phyloP scores from a whole-genome alignment of 2,329 filamentous ascomycete genomes.

The Colletotrichum echinochloae region DNA sequence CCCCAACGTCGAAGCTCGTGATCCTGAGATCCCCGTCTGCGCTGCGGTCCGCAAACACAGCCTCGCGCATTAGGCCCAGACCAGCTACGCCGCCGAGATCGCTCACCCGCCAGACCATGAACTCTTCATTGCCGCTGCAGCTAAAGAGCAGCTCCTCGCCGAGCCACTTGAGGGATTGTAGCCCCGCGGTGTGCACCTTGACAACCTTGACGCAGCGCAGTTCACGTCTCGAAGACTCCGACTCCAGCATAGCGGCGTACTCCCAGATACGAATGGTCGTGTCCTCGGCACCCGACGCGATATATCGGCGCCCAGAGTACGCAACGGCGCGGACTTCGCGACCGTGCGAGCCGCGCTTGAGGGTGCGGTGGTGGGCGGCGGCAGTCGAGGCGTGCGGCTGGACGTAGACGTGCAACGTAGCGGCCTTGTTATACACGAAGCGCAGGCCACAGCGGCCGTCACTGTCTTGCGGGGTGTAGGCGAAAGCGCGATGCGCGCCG shows the following conservation, averaged over 20 bases:
- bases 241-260: constrained; percentile 46
- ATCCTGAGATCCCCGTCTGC: constrained; percentile 78
- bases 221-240: constrained; percentile 43
- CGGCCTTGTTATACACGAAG: constrained; percentile 82
- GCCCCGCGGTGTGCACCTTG: constrained; percentile 83
- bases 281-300: constrained; percentile 80
- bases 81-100: constrained; percentile 60
- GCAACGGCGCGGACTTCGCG: constrained; percentile 78
- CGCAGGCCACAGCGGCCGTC: constrained; percentile 51
- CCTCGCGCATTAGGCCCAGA: constrained; percentile 69
- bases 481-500: constrained; percentile 84
- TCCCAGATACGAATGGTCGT: constrained; percentile 79
- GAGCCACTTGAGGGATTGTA: constrained; percentile 85
- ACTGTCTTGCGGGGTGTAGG: constrained; percentile 49
- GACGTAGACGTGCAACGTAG: constrained; percentile 61
- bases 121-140: constrained; percentile 88
- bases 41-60: constrained; percentile 63
- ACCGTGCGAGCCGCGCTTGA: constrained; percentile 83
- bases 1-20: constrained; percentile 77
- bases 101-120: constrained; percentile 83
- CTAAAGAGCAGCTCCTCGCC: constrained; percentile 76
- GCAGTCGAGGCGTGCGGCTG: constrained; percentile 49
- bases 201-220: constrained; percentile 70
- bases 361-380: constrained; percentile 51
- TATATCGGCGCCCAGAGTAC: constrained; percentile 53